These are phyloP conservation scores for Hanseniaspora nectarophila DNA, from an alignment of 805 yeast genomes.

Conservation along the genomic window DNA sequence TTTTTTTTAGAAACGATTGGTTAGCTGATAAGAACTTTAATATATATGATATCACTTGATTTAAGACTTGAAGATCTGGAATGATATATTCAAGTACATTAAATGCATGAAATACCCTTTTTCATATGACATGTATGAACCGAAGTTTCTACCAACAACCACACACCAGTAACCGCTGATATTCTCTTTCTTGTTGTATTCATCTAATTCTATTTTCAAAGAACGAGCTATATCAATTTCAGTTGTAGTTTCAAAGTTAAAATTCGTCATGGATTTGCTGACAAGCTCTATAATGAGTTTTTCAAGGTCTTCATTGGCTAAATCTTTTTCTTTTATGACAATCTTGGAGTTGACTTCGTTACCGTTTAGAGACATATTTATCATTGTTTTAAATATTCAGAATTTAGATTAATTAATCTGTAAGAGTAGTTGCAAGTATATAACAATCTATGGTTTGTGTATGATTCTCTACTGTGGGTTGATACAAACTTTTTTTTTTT, in stretches of 20 bases:
- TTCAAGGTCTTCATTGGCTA: slow-evolving; percentile 25
- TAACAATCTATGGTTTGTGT: too few relatives aligned
- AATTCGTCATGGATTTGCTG: slow-evolving; percentile 21
- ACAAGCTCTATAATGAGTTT: slow-evolving; percentile 23
- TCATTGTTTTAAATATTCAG: too few relatives aligned
- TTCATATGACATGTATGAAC: slow-evolving; percentile 69
- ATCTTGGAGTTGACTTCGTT: background rate
- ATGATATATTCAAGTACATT: slow-evolving; percentile 3
- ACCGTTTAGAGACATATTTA: background rate
- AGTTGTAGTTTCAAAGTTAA: slow-evolving; percentile 20
- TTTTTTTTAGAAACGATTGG: too few relatives aligned
- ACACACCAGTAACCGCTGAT: slow-evolving; percentile 70
- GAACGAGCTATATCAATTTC: slow-evolving; percentile 9
- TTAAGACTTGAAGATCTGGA: slow-evolving; percentile 6
- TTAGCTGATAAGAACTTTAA: too few relatives aligned
- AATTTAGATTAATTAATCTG: too few relatives aligned
- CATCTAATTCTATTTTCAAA: slow-evolving; percentile 42
- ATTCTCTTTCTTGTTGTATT: slow-evolving; percentile 48
- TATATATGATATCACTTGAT: background rate
- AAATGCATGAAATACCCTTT: slow-evolving; percentile 60
- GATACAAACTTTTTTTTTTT: too few relatives aligned
- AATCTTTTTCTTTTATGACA: background rate
- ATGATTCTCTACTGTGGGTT: too few relatives aligned
- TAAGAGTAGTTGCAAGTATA: too few relatives aligned
- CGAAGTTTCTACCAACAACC: slow-evolving; percentile 67